phyloP scores from a whole-genome alignment of 2,329 filamentous ascomycete genomes.

The Tolypocladium guangdongense region DNA sequence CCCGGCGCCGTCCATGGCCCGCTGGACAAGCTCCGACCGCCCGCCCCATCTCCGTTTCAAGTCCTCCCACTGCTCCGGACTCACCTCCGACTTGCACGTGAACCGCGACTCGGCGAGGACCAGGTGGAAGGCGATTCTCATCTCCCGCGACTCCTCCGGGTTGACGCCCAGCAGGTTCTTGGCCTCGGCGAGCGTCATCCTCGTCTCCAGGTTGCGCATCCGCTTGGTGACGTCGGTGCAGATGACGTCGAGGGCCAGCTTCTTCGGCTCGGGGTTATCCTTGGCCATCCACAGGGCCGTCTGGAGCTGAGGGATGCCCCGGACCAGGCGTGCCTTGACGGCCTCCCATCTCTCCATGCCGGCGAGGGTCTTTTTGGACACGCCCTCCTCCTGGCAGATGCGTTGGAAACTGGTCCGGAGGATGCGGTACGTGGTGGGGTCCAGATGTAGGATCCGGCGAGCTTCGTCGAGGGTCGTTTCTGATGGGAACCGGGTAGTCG shows the following conservation, averaged over 20 bases:
- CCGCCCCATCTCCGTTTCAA: constrained; percentile 59
- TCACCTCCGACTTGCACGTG: constrained; percentile 62
- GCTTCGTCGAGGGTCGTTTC: constrained; percentile 75
- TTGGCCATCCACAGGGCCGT: constrained; percentile 47
- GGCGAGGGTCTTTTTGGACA: constrained; percentile 67
- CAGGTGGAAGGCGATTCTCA: constrained; percentile 55
- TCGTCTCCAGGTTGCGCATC: constrained; percentile 51
- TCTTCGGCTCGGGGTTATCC: constrained; percentile 48
- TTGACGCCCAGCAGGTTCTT: constrained; percentile 47
- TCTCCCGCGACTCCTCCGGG: constrained; percentile 38
- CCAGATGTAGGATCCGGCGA: constrained; percentile 56
- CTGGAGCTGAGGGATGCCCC: constrained; percentile 53
- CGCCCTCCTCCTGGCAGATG: constrained; percentile 56
- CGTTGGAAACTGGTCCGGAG: constrained; percentile 56
- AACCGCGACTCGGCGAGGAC: constrained; percentile 57
- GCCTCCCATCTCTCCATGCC: constrained; percentile 64
- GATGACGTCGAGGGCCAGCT: constrained; percentile 64
- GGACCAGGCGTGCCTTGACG: constrained; percentile 56
- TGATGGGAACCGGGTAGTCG: constrained; percentile 66
- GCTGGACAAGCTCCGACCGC: constrained; percentile 42
- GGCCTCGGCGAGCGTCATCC: constrained; percentile 64
- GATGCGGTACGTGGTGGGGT: constrained; percentile 50
- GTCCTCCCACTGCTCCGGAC: constrained; percentile 58
- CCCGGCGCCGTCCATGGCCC: constrained; percentile 35
- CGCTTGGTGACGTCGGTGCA: constrained; percentile 75